Conservation (phyloP, 345 rosid species). For the Hibiscus tridactylites region DNA sequence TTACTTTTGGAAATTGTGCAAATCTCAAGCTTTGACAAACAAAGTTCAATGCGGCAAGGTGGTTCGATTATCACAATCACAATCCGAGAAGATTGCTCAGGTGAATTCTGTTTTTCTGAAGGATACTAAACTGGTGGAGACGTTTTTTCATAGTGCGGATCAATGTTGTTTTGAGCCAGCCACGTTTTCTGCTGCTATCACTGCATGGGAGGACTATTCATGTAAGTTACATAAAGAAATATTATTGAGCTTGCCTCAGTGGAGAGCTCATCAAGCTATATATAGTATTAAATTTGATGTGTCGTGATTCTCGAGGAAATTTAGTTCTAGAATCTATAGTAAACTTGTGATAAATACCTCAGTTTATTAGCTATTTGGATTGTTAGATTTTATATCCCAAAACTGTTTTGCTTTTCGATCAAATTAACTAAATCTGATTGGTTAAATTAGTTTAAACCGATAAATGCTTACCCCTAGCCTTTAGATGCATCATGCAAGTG, state of each 20-base stretch:
- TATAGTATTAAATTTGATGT: conserved; percentile 16
- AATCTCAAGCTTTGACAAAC: conserved; percentile 7
- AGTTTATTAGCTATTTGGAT: neutral
- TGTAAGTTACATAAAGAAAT: conserved; percentile 34
- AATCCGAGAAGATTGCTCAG: conserved; percentile 26
- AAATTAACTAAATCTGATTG: neutral
- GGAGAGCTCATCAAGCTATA: conserved; percentile 47
- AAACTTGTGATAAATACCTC: neutral
- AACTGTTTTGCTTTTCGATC: neutral
- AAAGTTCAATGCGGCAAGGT: conserved; percentile 16
- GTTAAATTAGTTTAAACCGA: neutral
- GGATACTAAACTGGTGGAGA: conserved; percentile 33
- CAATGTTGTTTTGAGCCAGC: conserved; percentile 29
- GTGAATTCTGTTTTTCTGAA: conserved; percentile 29
- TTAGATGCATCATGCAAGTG: neutral
- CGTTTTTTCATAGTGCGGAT: conserved; percentile 13
- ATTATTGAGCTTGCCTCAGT: conserved; percentile 44
- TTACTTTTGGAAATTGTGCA: conserved; percentile 47
- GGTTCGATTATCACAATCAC: conserved; percentile 29
- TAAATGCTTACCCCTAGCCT: neutral
- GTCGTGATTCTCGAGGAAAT: conserved; percentile 6
- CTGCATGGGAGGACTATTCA: conserved; percentile 41
- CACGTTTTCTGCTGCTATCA: conserved; percentile 31
- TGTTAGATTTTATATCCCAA: neutral
- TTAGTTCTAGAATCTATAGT: neutral